phyloP scores from a whole-genome alignment of 179 eudicot genomes.

The Actinidia chinensis region DNA sequence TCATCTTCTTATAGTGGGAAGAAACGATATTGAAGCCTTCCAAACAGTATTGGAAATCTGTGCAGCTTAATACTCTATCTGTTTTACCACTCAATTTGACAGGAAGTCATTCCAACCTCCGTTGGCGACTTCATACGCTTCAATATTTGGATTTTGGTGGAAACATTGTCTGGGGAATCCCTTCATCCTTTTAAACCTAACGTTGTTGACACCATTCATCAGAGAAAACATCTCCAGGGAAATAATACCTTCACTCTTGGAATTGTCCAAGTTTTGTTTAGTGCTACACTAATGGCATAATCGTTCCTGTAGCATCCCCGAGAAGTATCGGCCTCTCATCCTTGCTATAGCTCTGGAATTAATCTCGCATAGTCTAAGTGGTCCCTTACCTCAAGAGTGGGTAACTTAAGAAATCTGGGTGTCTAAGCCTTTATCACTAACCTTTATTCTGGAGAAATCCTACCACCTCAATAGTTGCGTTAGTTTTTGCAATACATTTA shows the following conservation, averaged over 20 bases:
- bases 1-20: background rate
- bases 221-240: slow-evolving; percentile 12
- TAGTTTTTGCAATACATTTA: no score
- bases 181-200: slow-evolving; percentile 14
- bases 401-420: background rate
- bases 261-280: background rate
- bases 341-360: background rate
- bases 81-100: slow-evolving; percentile 14
- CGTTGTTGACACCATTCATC: no score
- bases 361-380: background rate
- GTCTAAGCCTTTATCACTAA: slow-evolving; percentile 1
- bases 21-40: slow-evolving; percentile 4
- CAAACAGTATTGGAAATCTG: slow-evolving; percentile 18
- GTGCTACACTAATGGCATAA: background rate
- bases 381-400: background rate
- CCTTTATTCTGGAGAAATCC: slow-evolving; percentile 21
- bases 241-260: slow-evolving; percentile 13
- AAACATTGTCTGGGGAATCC: slow-evolving; percentile 30
- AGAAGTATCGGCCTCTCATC: slow-evolving; percentile 18
- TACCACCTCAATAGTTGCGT: no score
- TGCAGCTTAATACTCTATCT: slow-evolving; percentile 11
- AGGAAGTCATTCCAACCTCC: slow-evolving; percentile 19
- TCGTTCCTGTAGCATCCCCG: slow-evolving; percentile 17
- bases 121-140: slow-evolving; percentile 18
- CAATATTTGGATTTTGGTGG: background rate